Base-by-base conservation (phyloP, 2,329 filamentous ascomycete species). In the Aphanoascus verrucosus region DNA sequence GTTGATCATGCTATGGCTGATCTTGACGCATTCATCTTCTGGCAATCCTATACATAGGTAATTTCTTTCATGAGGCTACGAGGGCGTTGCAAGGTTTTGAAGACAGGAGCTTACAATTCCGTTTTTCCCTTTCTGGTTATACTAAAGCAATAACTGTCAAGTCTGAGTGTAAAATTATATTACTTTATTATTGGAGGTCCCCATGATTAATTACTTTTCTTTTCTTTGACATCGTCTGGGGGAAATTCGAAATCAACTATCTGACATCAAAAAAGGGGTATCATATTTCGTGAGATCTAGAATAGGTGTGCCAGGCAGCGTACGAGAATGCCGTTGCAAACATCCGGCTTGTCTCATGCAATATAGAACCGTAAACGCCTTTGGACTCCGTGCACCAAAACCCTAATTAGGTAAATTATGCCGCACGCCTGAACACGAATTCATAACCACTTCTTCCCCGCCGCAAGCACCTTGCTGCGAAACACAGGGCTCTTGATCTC, bases 371-470 rank as follows among this genome's bases (percentile, higher is more conserved):
- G 23, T 28, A 34, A 20, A 15, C 32, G 7, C 19, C 32, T 15
- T 20, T 8, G 3, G n/a, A 19, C 45, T 38, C 32, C 34, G n/a
- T 20, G 31, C 48, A 28, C 14, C 37, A 42, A 41, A 23, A 15
- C 20, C 38, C n/a, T 15, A 17, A 12, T 11, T 28, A 3, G 23
- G 7, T n/a, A 19, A 17, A 34, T 3, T 15, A 35, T 23, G 15
- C 38, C 19, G 15, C n/a, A 37, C 1, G 38, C 6, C 14, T 34
- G 12, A 23, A 43, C 3, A 43, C 3, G 15, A n/a, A 6, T 32
- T 77, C 70, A 95, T 55, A 96, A 69, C 72, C 93, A 96, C 71
- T 97, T 98, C 72, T 88, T 88, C 60, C 89, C 93, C 0, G 91
- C 91, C 1, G 88, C 88, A 1, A 82, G 83, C 17, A 98, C 89